Evolutionary conservation across 2,329 filamentous ascomycete species (phyloP), one percentile per base, ranked within the genome.

Genomic region (Cladosporium oxysporum): DNA sequence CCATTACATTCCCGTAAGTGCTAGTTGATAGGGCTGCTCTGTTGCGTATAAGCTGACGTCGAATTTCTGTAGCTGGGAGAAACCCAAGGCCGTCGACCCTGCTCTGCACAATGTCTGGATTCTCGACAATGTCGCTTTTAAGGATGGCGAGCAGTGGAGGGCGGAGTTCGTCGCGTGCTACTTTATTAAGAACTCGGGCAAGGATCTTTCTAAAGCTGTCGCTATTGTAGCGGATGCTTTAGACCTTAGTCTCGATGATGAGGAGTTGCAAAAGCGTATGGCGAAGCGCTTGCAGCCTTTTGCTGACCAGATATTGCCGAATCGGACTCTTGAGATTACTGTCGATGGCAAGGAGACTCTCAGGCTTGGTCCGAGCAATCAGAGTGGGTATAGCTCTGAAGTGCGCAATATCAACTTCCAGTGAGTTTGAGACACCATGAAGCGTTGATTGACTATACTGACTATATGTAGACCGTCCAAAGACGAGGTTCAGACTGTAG

Each of bases 51-150:
- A 26, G n/a, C 35, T 57, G 8, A 57, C 23, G 21, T 18, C 5
- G 7, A 1, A 26, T 29, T 23, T 12, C 21, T 44, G 16, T 26
- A 63, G 61, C 11, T 76, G 75, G 74, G 67, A 67, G 26, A 69
- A 71, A 55, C 55, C 37, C 6, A 68, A 72, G 57, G 70, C 74
- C 6, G 85, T 92, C 57, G 84, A 87, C 64, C 82, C 83, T 18
- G 79, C 86, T n/a, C 77, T 82, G 59, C 90, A 97, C 76, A 87
- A 86, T 16, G 88, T 97, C 49, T 97, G 94, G 94, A 82, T 97
- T 8, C 83, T 97, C 58, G 93, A 98, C 80, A 97, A 95, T 74
- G 94, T 91, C 2, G 93, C 93, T 5, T 94, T 90, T 76, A 86
- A 87, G 60, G 74, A 62, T 75, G 77, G 66, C 77, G 71, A 69